Evolutionary conservation across 2,329 filamentous ascomycete genomes (phyloP), one percentile per base, ranked within the genome.

Genomic region (Fonsecaea nubica): DNA sequence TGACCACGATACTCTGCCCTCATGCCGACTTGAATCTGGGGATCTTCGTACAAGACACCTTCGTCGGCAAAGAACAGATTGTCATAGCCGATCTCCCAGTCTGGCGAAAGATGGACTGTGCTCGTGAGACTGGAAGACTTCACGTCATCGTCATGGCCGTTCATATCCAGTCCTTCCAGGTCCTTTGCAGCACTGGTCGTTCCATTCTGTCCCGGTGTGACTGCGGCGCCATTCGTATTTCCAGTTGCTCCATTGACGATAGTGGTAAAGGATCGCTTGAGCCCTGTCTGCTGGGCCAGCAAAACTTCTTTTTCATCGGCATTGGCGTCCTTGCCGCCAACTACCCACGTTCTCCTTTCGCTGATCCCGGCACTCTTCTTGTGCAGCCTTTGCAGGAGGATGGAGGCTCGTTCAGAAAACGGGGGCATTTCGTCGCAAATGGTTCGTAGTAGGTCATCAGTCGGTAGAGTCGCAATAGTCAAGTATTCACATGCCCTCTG

Each of bases 381-480:
- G 79, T 99, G 94, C 58, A 99, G 85, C 65, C 95, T 87, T 45
- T 94, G 97, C 10, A 99, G 84, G 33, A 99, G 83, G 1, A 95
- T 94, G 4, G 95, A 98, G 65, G 96, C 90, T 67, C 96, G 86
- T 78, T 99, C 93, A 0, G 95, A 96, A 80, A 98, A 99, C 0
- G 95, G 93, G 2, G 95, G 95, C 96, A 99, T 99, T 78, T 99
- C 95, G 73, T 99, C 95, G 77, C 93, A 97, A 5, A 99, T 89
- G 0, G 95, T 98, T 59, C 95, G 88, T 12, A 99, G 84, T 6
- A 99, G 85, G 71, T 98, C 93, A 74, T 99, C 95, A 0, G 92
- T 92, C 0, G 92, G 91, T 77, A 96, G 85, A 38, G 87, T 93
- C 18, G 93, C 92, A 69, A 99, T 84, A 0, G 91, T 89, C 66